These are phyloP conservation scores for Fraxinus pennsylvanica DNA, from an alignment of 257 asterid genomes.

Conservation along the genomic window DNA sequence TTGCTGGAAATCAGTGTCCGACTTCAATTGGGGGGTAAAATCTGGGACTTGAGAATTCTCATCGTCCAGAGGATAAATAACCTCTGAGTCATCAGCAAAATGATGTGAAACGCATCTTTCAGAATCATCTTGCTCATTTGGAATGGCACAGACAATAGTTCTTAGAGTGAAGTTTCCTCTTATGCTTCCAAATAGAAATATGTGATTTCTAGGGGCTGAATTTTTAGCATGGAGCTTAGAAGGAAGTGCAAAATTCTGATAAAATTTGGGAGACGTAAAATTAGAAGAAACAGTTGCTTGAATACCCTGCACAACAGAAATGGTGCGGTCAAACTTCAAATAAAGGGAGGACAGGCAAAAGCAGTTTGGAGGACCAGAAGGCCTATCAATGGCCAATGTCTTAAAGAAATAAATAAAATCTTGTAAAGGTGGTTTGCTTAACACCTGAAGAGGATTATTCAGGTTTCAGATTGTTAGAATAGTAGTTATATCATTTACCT, in stretches of 20 bases:
- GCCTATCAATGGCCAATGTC: background rate
- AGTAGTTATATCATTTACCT: background rate
- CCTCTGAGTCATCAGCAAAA: constrained; percentile 39
- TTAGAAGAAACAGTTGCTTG: constrained; percentile 35
- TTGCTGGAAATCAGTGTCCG: constrained; percentile 33
- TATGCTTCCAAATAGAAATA: constrained; percentile 27
- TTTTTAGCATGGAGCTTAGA: constrained; percentile 33
- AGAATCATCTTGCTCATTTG: constrained; percentile 47
- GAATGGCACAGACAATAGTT: constrained; percentile 39
- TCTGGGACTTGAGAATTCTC: constrained; percentile 29
- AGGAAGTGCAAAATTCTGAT: constrained; percentile 36
- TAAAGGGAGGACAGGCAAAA: background rate
- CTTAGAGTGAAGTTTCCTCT: constrained; percentile 32
- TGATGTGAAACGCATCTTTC: constrained; percentile 34
- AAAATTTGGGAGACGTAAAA: constrained; percentile 26
- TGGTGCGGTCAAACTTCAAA: constrained; percentile 9
- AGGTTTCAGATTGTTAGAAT: background rate
- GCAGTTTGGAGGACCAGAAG: background rate
- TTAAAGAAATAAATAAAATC: constrained; percentile 1
- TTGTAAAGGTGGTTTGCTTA: background rate
- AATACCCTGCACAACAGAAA: constrained; percentile 42
- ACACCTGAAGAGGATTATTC: background rate
- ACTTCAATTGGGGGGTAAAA: constrained; percentile 34
- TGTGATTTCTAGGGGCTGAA: constrained; percentile 31
- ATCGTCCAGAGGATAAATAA: constrained; percentile 30